These are phyloP conservation scores for Euphorbia lathyris DNA, from an alignment of 345 rosid genomes.

Conservation along the genomic window DNA sequence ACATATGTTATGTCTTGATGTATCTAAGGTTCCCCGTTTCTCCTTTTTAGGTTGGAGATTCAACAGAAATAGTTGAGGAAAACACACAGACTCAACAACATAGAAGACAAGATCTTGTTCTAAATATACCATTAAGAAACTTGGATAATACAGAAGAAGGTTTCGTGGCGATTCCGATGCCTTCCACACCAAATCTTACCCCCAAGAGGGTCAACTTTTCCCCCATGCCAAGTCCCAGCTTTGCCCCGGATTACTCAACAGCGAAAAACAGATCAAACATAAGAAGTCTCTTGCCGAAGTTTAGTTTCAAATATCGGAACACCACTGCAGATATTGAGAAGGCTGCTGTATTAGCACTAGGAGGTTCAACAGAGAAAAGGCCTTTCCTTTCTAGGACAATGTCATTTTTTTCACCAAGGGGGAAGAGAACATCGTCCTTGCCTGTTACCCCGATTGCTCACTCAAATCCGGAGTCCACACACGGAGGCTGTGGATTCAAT, in stretches of 20 bases:
- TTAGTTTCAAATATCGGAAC: constrained; percentile 63
- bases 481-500: constrained; percentile 51
- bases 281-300: constrained; percentile 65
- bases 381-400: constrained; percentile 49
- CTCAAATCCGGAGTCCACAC: constrained; percentile 91
- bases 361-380: constrained; percentile 40
- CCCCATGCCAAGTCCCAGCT: constrained; percentile 65
- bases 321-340: constrained; percentile 61
- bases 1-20: not conserved
- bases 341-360: constrained; percentile 65
- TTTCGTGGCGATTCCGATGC: constrained; percentile 35
- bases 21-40: not conserved
- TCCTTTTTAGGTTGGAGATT: constrained; percentile 42
- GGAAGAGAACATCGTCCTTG: constrained; percentile 55
- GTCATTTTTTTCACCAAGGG: constrained; percentile 56
- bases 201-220: constrained; percentile 78
- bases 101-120: constrained; percentile 33
- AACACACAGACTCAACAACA: constrained; percentile 23
- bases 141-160: constrained; percentile 41
- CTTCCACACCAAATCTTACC: constrained; percentile 52
- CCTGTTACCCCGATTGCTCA: constrained; percentile 67
- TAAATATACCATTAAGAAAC: constrained; percentile 47
- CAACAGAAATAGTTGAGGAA: constrained; percentile 68
- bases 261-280: constrained; percentile 47
- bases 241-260: constrained; percentile 36